Base-by-base conservation (phyloP, 176 grass and related monocot genomes). In the Thalia dealbata region DNA sequence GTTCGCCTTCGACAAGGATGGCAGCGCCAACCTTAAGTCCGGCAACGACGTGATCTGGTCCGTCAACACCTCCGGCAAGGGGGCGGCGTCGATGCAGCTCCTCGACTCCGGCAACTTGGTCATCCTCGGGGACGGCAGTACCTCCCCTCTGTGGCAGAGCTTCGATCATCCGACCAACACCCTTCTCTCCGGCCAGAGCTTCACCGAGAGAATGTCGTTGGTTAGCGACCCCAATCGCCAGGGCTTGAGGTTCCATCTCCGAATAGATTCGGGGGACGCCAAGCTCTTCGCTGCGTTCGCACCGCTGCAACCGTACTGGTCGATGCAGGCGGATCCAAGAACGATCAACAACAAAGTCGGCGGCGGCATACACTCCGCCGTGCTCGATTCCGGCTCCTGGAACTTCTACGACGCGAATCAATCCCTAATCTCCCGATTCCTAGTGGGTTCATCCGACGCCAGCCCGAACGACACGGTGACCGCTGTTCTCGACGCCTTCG, bases 131-230 rank as follows among this genome's bases (percentile, higher is more conserved):
- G 58, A 80, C 54, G 90, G 85, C 18, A 10, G 28, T 19, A 79
- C 81, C 50, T 85, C 85, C 35, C 87, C 70, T 61, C 70, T 93
- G 23, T 99, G 95, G 90, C 90, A 93, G 84, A 99, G 90, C 78
- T 99, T 99, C 73, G 81, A 66, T 81, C 14, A 93, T 74, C 95
- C 95, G 25, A 93, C 95, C 0, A 78, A 99, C 79, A 93, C 87
- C 22, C 89, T 99, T 50, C 77, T 99, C 2, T 81, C 90, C 50
- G 79, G 83, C 9, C 95, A 99, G 71, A 93, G 29, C 54, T 99
- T 99, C 56, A 26, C 75, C 12, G 81, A 86, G 14, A 87, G 85
- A 19, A 99, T 88, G 81, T 78, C 45, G 26, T 79, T 99, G 78
- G 67, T 70, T 48, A 88, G 90, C 76, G 54, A 73, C 6, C 81